A percentile compares a stretch with the other conserved stretches of the same genome.
Evolutionary conservation across 2,329 filamentous ascomycete genomes (phyloP).

Genomic region (Beauveria brongniartii): DNA sequence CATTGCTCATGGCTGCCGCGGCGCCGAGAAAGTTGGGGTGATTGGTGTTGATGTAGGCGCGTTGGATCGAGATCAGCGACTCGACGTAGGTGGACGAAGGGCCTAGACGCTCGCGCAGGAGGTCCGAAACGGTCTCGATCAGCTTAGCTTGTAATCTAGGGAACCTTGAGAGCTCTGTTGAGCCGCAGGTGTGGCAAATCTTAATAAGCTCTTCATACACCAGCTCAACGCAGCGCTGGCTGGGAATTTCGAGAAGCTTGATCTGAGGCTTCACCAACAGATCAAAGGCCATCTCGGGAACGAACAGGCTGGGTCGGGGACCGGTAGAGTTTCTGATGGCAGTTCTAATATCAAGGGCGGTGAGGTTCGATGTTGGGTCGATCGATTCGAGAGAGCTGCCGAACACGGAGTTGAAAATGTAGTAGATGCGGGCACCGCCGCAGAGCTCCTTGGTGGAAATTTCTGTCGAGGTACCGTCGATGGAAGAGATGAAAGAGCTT

Average conservation of each 20-base stretch:
- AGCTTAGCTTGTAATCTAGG: conserved; percentile 91
- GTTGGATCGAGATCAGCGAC: conserved; percentile 92
- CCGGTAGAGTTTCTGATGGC: conserved; percentile 98
- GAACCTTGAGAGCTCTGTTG: conserved; percentile 84
- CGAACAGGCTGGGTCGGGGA: conserved; percentile 88
- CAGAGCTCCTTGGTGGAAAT: conserved; percentile 98
- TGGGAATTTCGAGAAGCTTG: conserved; percentile 89
- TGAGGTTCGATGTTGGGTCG: conserved; percentile 91
- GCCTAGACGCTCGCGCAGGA: conserved; percentile 84
- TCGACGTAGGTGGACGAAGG: conserved; percentile 88
- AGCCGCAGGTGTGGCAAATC: conserved; percentile 97
- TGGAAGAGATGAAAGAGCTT: conserved; percentile 95
- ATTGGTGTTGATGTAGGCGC: conserved; percentile 98
- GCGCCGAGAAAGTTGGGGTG: conserved; percentile 97
- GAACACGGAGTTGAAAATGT: conserved; percentile 98
- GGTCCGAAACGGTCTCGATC: conserved; percentile 95
- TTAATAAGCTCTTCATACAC: conserved; percentile 99
- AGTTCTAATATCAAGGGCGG: conserved; percentile 88
- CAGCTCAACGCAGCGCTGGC: conserved; percentile 92
- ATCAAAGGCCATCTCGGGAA: conserved; percentile 96
- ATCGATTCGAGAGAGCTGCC: conserved; percentile 94
- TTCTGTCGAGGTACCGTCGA: conserved; percentile 95
- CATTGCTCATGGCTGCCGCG: conserved; percentile 93
- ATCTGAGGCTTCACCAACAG: conserved; percentile 97
- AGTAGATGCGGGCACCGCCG: conserved; percentile 91